phyloP scores from a whole-genome alignment of 2,329 filamentous ascomycete species.

The Curvularia spicifera region DNA sequence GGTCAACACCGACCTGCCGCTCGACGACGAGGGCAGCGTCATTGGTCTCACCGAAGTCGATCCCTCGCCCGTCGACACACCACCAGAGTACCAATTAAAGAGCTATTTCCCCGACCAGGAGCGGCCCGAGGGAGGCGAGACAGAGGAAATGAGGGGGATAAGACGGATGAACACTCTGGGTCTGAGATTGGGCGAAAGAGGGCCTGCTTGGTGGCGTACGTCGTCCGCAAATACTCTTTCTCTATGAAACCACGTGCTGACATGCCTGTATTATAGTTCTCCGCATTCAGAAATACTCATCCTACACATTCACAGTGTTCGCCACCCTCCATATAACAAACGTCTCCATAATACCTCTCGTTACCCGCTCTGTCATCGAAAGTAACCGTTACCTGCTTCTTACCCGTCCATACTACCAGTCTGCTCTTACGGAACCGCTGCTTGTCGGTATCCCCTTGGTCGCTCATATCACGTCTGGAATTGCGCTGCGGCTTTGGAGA shows the following conservation, averaged over 20 bases:
- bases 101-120: conserved; percentile 50
- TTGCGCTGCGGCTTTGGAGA: conserved; percentile 77
- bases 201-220: conserved; percentile 77
- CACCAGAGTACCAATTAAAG: conserved; percentile 58
- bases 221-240: conserved; percentile 15
- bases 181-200: conserved; percentile 69
- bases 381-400: conserved; percentile 89
- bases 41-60: conserved; percentile 78
- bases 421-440: conserved; percentile 74
- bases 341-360: conserved; percentile 54
- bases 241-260: conserved; percentile 7
- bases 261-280: conserved; percentile 60
- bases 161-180: conserved; percentile 46
- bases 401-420: conserved; percentile 91
- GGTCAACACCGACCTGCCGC: conserved; percentile 26
- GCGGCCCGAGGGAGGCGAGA: conserved; percentile 15
- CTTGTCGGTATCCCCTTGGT: conserved; percentile 77
- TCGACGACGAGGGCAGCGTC: conserved; percentile 57
- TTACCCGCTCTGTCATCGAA: conserved; percentile 61
- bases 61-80: conserved; percentile 74
- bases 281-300: conserved; percentile 85
- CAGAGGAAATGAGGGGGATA: conserved; percentile 17
- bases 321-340: conserved; percentile 53
- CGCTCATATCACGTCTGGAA: conserved; percentile 77
- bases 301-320: conserved; percentile 64